Evolutionary conservation across 257 asterid genomes (phyloP), one percentile per base, ranked within the genome.

Genomic region (Fraxinus americana): DNA sequence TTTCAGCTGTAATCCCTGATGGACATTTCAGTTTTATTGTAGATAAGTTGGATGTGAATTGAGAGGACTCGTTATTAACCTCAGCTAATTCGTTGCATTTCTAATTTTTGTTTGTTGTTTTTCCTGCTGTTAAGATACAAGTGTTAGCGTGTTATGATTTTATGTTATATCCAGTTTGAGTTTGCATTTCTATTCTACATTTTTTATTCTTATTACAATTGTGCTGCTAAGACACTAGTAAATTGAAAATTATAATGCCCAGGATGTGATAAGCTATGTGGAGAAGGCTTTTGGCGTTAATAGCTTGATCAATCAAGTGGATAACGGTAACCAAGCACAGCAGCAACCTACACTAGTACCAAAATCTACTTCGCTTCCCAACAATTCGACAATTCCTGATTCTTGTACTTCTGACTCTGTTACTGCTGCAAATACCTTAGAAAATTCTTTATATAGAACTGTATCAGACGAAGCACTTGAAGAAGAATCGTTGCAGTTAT

Each of bases 241-340:
- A 74, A 74, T 80, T 75, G 32, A 84, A 52, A 27, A 78, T 82
- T 69, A 21, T 89, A 79, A 48, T 82, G 73, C 83, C 75, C 91
- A 93, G 99, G 99, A 93, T 81, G 98, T 95, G 86, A 89, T 93
- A 77, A 88, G 81, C 89, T 95, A 91, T 80, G 79, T 93, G 89
- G 99, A 95, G 89, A 95, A 90, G 89, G 91, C 83, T 32, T 92
- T 92, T 85, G 81, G 89, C 76, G 85, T 82, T 86, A 89, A 81
- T 82, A 87, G 82, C 84, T 12, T 63, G 69, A 77, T 82, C 72
- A 89, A 77, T 83, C 99, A 91, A 88, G 86, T 78, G 78, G 97
- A 90, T 61, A 89, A 78, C 76, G 92, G 92, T 82, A 79, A 83
- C 83, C 83, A 89, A 1, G 63, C 85, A 35, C 93, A 73, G 67